Evolutionary conservation across 345 rosid species (phyloP).

Genomic region (Punica granatum): DNA sequence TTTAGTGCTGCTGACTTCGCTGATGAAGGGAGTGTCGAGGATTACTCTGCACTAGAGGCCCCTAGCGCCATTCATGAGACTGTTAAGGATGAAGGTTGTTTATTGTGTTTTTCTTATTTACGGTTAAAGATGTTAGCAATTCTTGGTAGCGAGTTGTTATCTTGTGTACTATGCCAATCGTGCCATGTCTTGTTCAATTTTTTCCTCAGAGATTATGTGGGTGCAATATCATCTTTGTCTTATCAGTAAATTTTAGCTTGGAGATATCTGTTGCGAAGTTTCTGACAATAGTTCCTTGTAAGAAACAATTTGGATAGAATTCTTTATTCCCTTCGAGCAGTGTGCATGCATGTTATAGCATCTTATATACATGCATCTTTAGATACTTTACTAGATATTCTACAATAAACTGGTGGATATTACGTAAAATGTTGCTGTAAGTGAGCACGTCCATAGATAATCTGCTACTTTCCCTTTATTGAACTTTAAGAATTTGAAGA

Average conservation of each 20-base stretch:
- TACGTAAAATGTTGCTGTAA: neutral
- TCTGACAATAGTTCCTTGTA: neutral
- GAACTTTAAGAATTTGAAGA: neutral
- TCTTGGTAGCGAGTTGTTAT: neutral
- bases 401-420: neutral
- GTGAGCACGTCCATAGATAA: neutral
- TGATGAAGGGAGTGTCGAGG: slow-evolving; percentile 44
- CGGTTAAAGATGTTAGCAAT: slow-evolving; percentile 33
- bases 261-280: neutral
- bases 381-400: neutral
- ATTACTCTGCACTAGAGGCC: slow-evolving; percentile 24
- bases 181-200: neutral
- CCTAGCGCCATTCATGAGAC: slow-evolving; percentile 17
- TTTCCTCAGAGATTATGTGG: neutral
- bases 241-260: neutral
- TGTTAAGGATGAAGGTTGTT: slow-evolving; percentile 31
- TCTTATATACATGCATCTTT: neutral
- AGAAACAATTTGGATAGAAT: neutral
- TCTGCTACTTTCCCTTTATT: neutral
- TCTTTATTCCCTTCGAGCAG: neutral
- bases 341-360: neutral
- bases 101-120: slow-evolving; percentile 25
- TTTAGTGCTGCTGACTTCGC: slow-evolving; percentile 47
- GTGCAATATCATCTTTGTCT: neutral
- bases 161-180: neutral